Evolutionary conservation across 2,329 filamentous ascomycete genomes (phyloP).

Genomic region (Fusarium sp.): DNA sequence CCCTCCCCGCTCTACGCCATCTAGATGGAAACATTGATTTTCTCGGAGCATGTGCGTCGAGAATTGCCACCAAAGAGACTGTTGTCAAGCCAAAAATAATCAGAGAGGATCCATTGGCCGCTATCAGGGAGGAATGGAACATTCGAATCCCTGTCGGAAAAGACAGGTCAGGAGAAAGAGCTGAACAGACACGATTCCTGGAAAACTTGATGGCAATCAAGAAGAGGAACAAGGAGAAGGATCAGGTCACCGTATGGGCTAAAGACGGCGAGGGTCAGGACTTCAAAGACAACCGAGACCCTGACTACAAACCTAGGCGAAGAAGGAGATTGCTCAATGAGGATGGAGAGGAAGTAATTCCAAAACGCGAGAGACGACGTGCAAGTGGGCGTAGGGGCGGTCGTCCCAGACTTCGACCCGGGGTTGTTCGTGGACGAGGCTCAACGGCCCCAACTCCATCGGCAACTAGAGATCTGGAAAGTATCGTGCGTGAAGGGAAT

Average conservation of each 20-base stretch:
- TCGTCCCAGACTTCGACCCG: conserved; percentile 34
- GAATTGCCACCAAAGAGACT: conserved; percentile 74
- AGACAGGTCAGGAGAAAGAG: conserved; percentile 58
- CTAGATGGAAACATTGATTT: conserved; percentile 72
- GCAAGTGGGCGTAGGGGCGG: conserved; percentile 31
- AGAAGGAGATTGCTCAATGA: conserved; percentile 41
- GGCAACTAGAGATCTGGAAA: conserved; percentile 19
- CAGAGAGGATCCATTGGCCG: conserved; percentile 48
- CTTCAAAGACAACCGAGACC: conserved; percentile 53
- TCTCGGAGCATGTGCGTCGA: conserved; percentile 74
- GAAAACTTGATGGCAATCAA: conserved; percentile 74
- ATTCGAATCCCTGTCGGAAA: conserved; percentile 57
- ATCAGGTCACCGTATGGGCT: conserved; percentile 70
- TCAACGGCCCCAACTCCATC: conserved; percentile 2
- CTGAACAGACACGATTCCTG: conserved; percentile 66
- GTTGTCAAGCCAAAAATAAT: conserved; percentile 60
- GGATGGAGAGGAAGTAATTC: conserved; percentile 40
- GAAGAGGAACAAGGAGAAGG: conserved; percentile 68
- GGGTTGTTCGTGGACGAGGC: conserved; percentile 25
- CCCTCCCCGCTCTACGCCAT: conserved; percentile 59
- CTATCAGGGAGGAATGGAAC: conserved; percentile 54
- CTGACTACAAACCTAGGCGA: conserved; percentile 51
- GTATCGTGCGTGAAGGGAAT: conserved; percentile 14
- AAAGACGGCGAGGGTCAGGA: conserved; percentile 54
- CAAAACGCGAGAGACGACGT: conserved; percentile 29